Percentiles rank a stretch among this genome's conserved stretches.
phyloP scores from a whole-genome alignment of 805 yeast species.

The Crinitomyces ghanaensis region DNA sequence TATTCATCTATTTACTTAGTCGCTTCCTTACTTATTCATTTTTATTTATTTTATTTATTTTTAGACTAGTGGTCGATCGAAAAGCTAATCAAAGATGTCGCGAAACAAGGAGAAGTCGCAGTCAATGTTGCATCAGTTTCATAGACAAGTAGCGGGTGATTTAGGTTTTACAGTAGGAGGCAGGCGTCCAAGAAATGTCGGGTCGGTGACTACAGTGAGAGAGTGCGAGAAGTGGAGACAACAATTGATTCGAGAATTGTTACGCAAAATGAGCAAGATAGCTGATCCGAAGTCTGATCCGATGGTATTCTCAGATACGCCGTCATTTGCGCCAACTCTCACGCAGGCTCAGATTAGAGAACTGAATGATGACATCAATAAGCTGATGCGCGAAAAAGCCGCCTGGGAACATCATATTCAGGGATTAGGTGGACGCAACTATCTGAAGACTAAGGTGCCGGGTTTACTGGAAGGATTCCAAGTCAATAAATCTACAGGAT shows the following conservation, averaged over 20 bases:
- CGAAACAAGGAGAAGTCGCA: conserved; percentile 69
- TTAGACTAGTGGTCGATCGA: too few species aligned
- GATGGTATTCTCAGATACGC: too few species aligned
- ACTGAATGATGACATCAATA: conserved; percentile 62
- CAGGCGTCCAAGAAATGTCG: conserved; percentile 51
- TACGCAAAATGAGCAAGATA: conserved; percentile 45
- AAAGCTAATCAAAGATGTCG: conserved; percentile 54
- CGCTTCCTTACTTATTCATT: too few species aligned
- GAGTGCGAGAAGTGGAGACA: conserved; percentile 66
- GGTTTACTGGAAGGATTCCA: conserved; percentile 15
- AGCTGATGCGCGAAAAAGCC: conserved; percentile 49
- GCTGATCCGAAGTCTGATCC: too few species aligned
- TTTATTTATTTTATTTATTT: too few species aligned
- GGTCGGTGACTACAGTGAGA: conserved; percentile 39
- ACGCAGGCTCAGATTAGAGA: conserved; percentile 58
- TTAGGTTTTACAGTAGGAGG: conserved; percentile 48
- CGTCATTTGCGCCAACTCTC: too few species aligned
- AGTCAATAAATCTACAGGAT: conserved; percentile 34
- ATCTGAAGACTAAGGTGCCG: too few species aligned
- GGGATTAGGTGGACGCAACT: conserved; percentile 65
- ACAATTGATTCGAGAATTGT: conserved; percentile 52
- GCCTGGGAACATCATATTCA: conserved; percentile 73
- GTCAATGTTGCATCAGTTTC: conserved; percentile 53
- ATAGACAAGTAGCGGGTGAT: conserved; percentile 48
- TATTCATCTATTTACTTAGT: too few species aligned